Conservation (phyloP, 257 asterid species). For the Petunia secreta region DNA sequence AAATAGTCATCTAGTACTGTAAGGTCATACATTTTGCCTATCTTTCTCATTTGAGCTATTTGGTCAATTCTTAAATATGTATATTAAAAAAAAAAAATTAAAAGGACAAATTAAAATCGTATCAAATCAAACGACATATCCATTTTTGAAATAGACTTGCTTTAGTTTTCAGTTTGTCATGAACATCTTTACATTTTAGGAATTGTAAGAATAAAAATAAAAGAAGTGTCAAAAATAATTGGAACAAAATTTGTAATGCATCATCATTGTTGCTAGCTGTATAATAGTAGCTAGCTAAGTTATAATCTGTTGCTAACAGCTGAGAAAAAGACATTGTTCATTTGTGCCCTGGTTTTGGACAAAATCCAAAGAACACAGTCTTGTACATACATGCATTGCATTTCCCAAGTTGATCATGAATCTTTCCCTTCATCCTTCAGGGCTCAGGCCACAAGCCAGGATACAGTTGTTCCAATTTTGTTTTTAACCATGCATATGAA, state of each 20-base stretch:
- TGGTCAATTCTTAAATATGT: too few species aligned
- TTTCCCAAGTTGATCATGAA: neutral
- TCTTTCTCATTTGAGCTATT: too few species aligned
- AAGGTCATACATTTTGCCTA: too few species aligned
- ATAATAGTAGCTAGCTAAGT: slow-evolving; percentile 2
- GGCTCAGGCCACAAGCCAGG: neutral
- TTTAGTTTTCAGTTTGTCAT: too few species aligned
- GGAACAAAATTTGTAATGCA: neutral
- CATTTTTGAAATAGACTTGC: too few species aligned
- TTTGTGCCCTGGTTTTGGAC: neutral
- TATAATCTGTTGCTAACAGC: neutral
- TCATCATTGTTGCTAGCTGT: neutral
- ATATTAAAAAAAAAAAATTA: too few species aligned
- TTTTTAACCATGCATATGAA: neutral
- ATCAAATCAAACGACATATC: too few species aligned
- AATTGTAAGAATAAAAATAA: too few species aligned
- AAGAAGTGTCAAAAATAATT: too few species aligned
- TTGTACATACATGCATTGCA: neutral
- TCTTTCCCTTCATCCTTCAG: neutral
- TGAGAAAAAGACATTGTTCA: neutral
- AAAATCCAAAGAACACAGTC: neutral
- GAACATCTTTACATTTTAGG: too few species aligned
- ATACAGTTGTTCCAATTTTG: slow-evolving; percentile 8
- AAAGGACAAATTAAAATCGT: too few species aligned
- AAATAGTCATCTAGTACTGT: too few species aligned